Conservation (phyloP, 1,139 yeast species). For the Pichia cactophila region DNA sequence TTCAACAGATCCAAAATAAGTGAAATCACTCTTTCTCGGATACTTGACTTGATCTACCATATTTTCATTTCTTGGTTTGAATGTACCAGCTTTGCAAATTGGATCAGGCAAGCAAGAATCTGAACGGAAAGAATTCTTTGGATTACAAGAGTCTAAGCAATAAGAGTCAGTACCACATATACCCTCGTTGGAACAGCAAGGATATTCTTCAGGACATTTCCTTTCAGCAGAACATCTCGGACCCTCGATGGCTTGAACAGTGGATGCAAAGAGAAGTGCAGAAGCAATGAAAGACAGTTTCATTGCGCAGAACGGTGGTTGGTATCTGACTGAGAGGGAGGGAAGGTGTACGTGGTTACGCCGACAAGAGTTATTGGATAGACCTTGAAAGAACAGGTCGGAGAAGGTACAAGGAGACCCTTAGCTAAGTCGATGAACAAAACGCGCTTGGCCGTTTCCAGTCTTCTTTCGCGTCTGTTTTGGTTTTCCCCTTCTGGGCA, state of each 20-base stretch:
- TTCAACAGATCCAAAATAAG: constrained; percentile 59
- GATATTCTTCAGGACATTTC: constrained; percentile 62
- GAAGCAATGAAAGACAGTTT: neutral
- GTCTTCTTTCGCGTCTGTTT: too few species aligned
- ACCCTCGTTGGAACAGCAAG: constrained; percentile 83
- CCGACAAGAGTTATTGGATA: too few species aligned
- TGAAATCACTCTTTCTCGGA: constrained; percentile 60
- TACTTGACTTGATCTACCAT: constrained; percentile 37
- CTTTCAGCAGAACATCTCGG: constrained; percentile 40
- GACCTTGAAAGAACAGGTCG: too few species aligned
- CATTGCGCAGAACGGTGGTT: neutral
- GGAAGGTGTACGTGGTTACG: neutral
- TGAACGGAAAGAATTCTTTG: constrained; percentile 52
- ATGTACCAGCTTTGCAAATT: constrained; percentile 26
- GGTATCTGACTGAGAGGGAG: neutral
- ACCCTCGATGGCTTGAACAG: constrained; percentile 7
- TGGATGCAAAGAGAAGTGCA: neutral
- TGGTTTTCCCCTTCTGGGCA: too few species aligned
- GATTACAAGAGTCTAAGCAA: constrained; percentile 81
- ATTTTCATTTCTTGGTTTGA: constrained; percentile 32
- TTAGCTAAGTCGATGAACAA: too few species aligned
- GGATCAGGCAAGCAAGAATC: constrained; percentile 61
- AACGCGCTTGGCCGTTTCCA: too few species aligned
- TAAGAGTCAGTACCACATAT: constrained; percentile 75
- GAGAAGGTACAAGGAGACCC: too few species aligned